Base-by-base conservation (phyloP, 306 rosid species). In the Carpinus fangiana region DNA sequence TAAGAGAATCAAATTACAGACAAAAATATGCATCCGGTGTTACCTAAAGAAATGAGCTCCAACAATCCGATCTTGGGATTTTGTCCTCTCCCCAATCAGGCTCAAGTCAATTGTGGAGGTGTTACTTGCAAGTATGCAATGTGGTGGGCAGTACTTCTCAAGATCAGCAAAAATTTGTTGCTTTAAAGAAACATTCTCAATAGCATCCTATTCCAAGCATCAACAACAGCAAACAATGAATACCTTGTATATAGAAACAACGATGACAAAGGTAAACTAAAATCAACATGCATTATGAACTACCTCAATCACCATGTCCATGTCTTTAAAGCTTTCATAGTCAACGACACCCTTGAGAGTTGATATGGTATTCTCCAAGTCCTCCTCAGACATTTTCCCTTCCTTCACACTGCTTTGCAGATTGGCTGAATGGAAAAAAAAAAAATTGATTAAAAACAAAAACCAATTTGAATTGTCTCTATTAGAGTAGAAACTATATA, bases 31-130 rank as follows among this genome's bases (percentile, higher is more conserved):
- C 45, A 75, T 51, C 26, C 9, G 56, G 83, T 64, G 46, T 70
- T 76, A 95, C 99, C 99, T 93, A 79, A 93, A 95, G 86, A 95
- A 95, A 91, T 93, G 99, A 55, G 97, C 96, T 78, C 99, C 99
- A 60, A 91, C 64, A 73, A 95, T 90, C 73, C 98, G 92, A 80
- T 89, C 93, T 73, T 87, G 89, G 84, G 94, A 93, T 74, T 80
- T 91, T 66, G 90, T 91, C 88, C 20, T 89, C 72, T 93, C 89
- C 78, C 99, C 99, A 74, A 95, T 93, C 73, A 93, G 90, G 82
- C 90, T 82, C 89, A 95, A 88, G 89, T 95, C 99, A 76, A 95
- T 93, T 66, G 99, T 93, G 71, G 98, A 95, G 72, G 98, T 93
- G 88, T 93, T 95, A 81, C 93, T 93, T 36, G 92, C 97, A 79